A percentile compares a stretch with the other conserved stretches of the same genome.
These are phyloP conservation scores for Plasmodium falciparum DNA, from an alignment of 169 alveolate species.

Conservation along the genomic window DNA sequence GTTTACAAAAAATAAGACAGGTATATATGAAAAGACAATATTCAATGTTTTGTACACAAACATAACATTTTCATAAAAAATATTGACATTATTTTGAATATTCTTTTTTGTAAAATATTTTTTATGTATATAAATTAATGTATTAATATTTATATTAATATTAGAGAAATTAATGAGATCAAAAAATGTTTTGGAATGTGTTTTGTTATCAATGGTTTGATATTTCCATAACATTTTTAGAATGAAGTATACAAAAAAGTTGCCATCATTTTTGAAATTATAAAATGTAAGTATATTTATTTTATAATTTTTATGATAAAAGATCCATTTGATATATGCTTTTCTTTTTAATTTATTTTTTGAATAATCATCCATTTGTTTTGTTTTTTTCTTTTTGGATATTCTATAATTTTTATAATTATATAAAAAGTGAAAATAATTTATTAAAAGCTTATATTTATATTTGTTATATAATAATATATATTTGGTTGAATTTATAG, in stretches of 20 bases:
- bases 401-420: constrained; percentile 20
- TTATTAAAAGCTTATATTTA: constrained; percentile 51
- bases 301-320: neutral
- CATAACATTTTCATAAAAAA: constrained; percentile 28
- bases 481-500: constrained; percentile 31
- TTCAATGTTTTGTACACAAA: constrained; percentile 26
- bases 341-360: constrained; percentile 8
- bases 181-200: constrained; percentile 15
- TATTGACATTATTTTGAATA: constrained; percentile 2
- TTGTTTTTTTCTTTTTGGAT: neutral
- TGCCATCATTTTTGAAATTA: constrained; percentile 27
- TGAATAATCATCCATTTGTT: constrained; percentile 7
- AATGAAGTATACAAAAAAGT: constrained; percentile 14
- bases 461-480: constrained; percentile 35
- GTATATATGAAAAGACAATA: constrained; percentile 37
- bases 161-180: constrained; percentile 36
- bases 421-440: constrained; percentile 7
- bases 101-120: constrained; percentile 25
- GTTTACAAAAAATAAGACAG: constrained; percentile 19
- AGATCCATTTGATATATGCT: neutral
- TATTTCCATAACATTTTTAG: constrained; percentile 4
- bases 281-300: constrained; percentile 33
- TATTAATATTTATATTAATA: constrained; percentile 36
- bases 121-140: constrained; percentile 37
- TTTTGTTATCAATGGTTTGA: neutral